Base-by-base conservation (phyloP, 2,329 filamentous ascomycete species). In the Colletotrichum aenigma region DNA sequence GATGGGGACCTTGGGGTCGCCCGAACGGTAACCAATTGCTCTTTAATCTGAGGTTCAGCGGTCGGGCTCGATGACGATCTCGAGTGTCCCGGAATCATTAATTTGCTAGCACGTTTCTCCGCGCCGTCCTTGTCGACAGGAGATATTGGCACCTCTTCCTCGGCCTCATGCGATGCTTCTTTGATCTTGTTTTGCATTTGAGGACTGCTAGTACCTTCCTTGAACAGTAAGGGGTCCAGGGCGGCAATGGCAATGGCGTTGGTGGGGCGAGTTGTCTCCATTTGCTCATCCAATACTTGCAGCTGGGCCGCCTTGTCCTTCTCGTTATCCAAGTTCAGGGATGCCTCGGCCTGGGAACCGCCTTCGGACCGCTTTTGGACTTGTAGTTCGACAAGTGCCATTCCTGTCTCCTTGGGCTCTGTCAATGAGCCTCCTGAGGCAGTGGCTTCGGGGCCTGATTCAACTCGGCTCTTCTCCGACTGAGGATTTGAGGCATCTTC, bases 11-110 rank as follows among this genome's bases (percentile, higher is more conserved):
- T 58, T 4, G 74, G 70, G 24, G 28, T 28, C 16, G 34, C 56
- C 34, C 65, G 58, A 13, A 74, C 48, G 28, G 64, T 75, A 24
- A 75, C 16, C 7, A 75, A 34, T 24, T 75, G 74, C 12, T 75
- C 74, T 56, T 48, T 73, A 15, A 69, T 74, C 13, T 74, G 67
- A 15, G 55, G 66, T 30, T 66, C 38, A 16, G 66, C 66, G 12
- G 55, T 21, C 18, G 67, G 58, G 26, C 36, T 62, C 12, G 38
- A 30, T 18, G n/a, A 32, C 13, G 56, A 12, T 26, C 36, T 61
- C 38, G 55, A 34, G 36, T 34, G 67, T 21, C n/a, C 58, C 15
- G 28, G 38, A 13, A 52, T 18, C 58, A 26, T 43, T 3, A 26
- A 6, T 21, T 52, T 62, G 34, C 34, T 70, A n/a, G 67, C 36